A percentile compares a stretch with the other conserved stretches of the same genome.
Evolutionary conservation across 495 filamentous ascomycete genomes (phyloP).

Genomic region (Rhypophila decipiens): DNA sequence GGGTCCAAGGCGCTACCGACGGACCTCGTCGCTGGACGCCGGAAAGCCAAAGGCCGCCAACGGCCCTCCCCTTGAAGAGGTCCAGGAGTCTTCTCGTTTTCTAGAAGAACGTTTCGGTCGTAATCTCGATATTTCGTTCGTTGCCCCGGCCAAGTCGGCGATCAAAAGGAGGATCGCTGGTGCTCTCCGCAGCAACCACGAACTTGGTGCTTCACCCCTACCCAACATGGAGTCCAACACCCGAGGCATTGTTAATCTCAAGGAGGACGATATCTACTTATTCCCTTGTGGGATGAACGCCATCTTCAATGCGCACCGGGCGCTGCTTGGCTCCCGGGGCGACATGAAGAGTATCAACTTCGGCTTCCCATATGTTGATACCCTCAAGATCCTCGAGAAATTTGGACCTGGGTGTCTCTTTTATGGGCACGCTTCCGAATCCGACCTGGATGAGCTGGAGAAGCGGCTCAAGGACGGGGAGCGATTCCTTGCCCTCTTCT

Average conservation of each 20-base stretch:
- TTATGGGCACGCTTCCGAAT: conserved; percentile 75
- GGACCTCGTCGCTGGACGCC: conserved; percentile 48
- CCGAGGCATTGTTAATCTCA: conserved; percentile 61
- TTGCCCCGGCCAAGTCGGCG: conserved; percentile 76
- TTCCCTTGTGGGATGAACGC: conserved; percentile 90
- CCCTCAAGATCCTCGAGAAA: conserved; percentile 88
- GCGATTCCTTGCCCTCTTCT: conserved; percentile 77
- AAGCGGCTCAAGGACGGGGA: conserved; percentile 63
- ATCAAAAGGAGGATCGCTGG: conserved; percentile 85
- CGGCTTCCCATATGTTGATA: conserved; percentile 93
- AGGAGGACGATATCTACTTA: conserved; percentile 83
- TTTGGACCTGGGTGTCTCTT: conserved; percentile 90
- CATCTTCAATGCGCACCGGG: conserved; percentile 82
- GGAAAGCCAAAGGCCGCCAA: conserved; percentile 4
- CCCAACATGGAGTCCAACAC: conserved; percentile 36
- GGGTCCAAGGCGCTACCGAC: conserved; percentile 69
- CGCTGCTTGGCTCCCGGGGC: conserved; percentile 55
- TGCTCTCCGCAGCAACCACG: conserved; percentile 66
- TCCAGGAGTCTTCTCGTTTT: conserved; percentile 64
- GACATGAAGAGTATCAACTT: conserved; percentile 63
- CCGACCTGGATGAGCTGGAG: conserved; percentile 85
- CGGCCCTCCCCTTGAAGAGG: conserved; percentile 25
- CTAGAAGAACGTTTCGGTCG: conserved; percentile 93
- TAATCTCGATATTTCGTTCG: conserved; percentile 73
- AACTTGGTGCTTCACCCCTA: conserved; percentile 40